phyloP scores from a whole-genome alignment of 345 rosid genomes.

The Ceriops tagal region DNA sequence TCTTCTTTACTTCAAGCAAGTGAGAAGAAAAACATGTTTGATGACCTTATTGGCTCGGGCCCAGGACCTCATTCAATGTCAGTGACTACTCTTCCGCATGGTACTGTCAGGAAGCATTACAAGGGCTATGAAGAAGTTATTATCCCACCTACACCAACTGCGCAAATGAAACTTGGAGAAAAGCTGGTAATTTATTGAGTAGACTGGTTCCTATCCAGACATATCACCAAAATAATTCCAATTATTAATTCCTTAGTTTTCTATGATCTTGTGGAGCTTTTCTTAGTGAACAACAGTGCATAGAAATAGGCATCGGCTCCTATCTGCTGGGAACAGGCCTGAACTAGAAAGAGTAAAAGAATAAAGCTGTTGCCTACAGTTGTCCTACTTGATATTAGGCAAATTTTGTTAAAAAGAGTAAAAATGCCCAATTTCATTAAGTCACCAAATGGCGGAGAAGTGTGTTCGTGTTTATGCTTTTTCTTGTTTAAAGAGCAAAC shows the following conservation, averaged over 20 bases:
- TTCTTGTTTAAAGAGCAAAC: too few species aligned
- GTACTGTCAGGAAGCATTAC: constrained; percentile 73
- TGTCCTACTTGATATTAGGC: too few species aligned
- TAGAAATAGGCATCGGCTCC: too few species aligned
- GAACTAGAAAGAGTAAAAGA: too few species aligned
- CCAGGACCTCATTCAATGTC: constrained; percentile 45
- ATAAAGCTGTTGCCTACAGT: too few species aligned
- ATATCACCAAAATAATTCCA: constrained; percentile 1
- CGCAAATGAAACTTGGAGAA: constrained; percentile 88
- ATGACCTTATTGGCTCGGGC: constrained; percentile 70
- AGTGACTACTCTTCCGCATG: constrained; percentile 85
- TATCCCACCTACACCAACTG: constrained; percentile 88
- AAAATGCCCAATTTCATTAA: too few species aligned
- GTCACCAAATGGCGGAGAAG: too few species aligned
- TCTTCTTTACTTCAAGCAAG: constrained; percentile 89
- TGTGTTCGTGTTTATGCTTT: too few species aligned
- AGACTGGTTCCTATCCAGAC: background rate
- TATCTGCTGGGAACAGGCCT: too few species aligned
- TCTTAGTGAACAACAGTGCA: too few species aligned
- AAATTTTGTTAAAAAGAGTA: too few species aligned
- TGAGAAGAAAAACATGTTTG: constrained; percentile 64
- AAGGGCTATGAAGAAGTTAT: constrained; percentile 93
- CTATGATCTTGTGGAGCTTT: background rate
- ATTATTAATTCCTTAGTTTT: constrained; percentile 1
- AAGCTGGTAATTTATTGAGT: constrained; percentile 61